Base-by-base conservation (phyloP, 306 rosid genomes). In the Hippophae tibetana region DNA sequence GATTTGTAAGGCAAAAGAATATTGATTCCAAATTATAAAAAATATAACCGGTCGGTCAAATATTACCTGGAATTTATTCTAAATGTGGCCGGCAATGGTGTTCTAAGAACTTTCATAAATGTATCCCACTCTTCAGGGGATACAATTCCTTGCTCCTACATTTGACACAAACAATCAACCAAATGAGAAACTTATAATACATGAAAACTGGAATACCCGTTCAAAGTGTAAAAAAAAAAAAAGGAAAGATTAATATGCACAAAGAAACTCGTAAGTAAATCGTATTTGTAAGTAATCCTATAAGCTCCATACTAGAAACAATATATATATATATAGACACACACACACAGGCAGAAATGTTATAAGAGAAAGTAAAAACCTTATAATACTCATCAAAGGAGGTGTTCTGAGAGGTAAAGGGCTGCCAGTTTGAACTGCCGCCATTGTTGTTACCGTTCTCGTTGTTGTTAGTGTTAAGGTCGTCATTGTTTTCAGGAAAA, bases 21-120 rank as follows among this genome's bases (percentile, higher is more conserved):
- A 12, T 10, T 26, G 43, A 46, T 11, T 45, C 62, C 9, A 25
- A 11, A 57, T 7, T 9, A 42, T 10, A 47, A 47, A 5, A 1
- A 49, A 49, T 2, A 13, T 49, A 8, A 49, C 53, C 7, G 12
- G 13, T 47, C 13, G 5, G 38, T 43, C 18, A 43, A 13, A 56
- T 10, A 63, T 54, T 54, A 85, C 98, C 96, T 92, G 12, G 98
- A 78, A 56, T 92, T 92, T 65, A 92, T 92, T 75, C 98, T 66
- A 53, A 92, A 92, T 45, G 88, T 75, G 23, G 96, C 96, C 2
- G 96, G 96, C 80, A 92, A 74, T 18, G 96, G 89, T 64, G 83
- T 85, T 77, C 96, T 80, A 54, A 92, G 95, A 78, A 80, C 55
- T 52, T 72, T 65, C n/a, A 83, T 76, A 66, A 92, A 92, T 5